Evolutionary conservation across 176 grass and related monocot species (phyloP), one percentile per base, ranked within the genome.

Genomic region (Phoenix dactylifera): DNA sequence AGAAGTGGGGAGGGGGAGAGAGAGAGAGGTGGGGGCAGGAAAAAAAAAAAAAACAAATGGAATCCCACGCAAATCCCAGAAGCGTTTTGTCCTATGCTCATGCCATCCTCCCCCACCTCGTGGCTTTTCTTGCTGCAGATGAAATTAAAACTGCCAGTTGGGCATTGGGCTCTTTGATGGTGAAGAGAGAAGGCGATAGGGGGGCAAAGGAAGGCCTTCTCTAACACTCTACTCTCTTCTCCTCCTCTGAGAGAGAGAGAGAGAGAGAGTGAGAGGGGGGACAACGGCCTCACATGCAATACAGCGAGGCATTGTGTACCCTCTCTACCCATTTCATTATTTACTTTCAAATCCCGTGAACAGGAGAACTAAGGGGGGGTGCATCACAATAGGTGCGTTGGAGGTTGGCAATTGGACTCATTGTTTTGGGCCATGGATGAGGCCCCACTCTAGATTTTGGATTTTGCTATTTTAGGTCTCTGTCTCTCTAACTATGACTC

Each of bases 231-330:
- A 35, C 32, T 35, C 32, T 35, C 32, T 35, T 9, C 32, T 6
- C 4, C 26, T 20, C 26, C 26, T 4, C 26, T 4, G 4, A 7
- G 29, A 32, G 29, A 32, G 29, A 32, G 29, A 32, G 35, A 44
- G 35, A 39, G 35, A 39, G 35, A 39, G 35, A 39, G 35, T 12
- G 35, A 14, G 35, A 44, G 35, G 16, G 22, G 49, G 52, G 54
- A 70, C 55, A 63, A 80, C 18, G 19, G 67, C 26, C 69, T 78
- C 82, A 76, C 82, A 83, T 90, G 87, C 65, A 67, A 73, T 81
- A 74, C 87, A 90, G 87, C 87, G 72, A 86, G 82, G 80, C 80
- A 51, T 30, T 15, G 15, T 60, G 64, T 67, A 66, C 44, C 22
- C 50, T 22, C 60, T 57, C 51, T 24, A 69, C 30, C 74, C 49